Evolutionary conservation across 805 yeast genomes (phyloP).

Genomic region (Yamadazyma scolyti): DNA sequence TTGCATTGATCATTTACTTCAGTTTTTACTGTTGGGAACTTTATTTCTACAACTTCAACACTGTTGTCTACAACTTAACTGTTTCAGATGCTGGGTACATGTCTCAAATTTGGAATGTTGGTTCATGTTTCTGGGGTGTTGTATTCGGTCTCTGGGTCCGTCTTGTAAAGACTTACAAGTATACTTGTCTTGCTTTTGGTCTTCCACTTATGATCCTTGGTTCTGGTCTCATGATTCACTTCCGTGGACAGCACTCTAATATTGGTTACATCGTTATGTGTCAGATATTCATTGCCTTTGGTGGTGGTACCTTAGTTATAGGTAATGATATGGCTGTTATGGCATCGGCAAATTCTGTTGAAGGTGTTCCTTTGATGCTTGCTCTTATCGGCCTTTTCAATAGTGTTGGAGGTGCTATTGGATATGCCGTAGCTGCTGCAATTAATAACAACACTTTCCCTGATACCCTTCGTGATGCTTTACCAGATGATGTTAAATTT

Average conservation of each 20-base stretch:
- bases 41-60: neutral
- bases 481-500: slow-evolving; percentile 20
- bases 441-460: slow-evolving; percentile 19
- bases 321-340: slow-evolving; percentile 24
- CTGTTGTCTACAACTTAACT: slow-evolving; percentile 3
- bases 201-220: slow-evolving; percentile 5
- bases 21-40: slow-evolving; percentile 7
- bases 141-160: slow-evolving; percentile 6
- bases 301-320: slow-evolving; percentile 6
- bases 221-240: slow-evolving; percentile 7
- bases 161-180: slow-evolving; percentile 3
- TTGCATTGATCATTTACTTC: slow-evolving; percentile 1
- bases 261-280: slow-evolving; percentile 5
- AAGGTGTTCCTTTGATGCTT: slow-evolving; percentile 11
- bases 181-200: slow-evolving; percentile 5
- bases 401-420: slow-evolving; percentile 12
- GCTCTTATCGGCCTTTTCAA: slow-evolving; percentile 7
- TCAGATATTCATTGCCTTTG: slow-evolving; percentile 6
- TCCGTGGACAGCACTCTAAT: slow-evolving; percentile 5
- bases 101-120: slow-evolving; percentile 5
- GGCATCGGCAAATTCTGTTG: slow-evolving; percentile 12
- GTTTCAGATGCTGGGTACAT: slow-evolving; percentile 4
- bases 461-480: slow-evolving; percentile 13
- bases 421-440: slow-evolving; percentile 8
- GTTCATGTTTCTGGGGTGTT: slow-evolving; percentile 9